Evolutionary conservation across 2,329 filamentous ascomycete genomes (phyloP).

Genomic region (Claviceps digitariae): DNA sequence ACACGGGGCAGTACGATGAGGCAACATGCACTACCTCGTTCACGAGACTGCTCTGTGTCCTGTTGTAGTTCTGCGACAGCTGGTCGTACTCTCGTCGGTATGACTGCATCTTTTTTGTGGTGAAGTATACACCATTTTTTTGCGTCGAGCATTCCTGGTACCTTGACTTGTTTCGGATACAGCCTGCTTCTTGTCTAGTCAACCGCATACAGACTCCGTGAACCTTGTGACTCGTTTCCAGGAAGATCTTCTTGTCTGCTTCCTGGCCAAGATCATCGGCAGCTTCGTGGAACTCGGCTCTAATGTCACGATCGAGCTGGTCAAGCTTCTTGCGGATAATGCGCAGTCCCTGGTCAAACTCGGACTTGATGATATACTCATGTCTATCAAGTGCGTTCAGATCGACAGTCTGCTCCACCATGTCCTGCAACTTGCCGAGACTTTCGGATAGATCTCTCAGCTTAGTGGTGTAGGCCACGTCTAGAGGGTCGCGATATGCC

Average conservation of each 20-base stretch:
- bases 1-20: conserved; percentile 83
- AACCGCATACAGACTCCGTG: conserved; percentile 95
- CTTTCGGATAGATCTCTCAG: conserved; percentile 63
- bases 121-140: conserved; percentile 98
- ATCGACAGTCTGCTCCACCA: conserved; percentile 97
- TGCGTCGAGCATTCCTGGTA: conserved; percentile 96
- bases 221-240: conserved; percentile 80
- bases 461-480: conserved; percentile 76
- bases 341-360: conserved; percentile 81
- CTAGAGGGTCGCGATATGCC: conserved; percentile 73
- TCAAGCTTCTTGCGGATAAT: conserved; percentile 89
- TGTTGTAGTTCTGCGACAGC: conserved; percentile 85
- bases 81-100: conserved; percentile 88
- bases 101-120: conserved; percentile 65
- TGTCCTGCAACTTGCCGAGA: conserved; percentile 79
- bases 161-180: conserved; percentile 78
- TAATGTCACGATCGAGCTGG: conserved; percentile 68
- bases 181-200: conserved; percentile 79
- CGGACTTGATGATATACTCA: conserved; percentile 97
- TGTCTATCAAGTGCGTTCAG: conserved; percentile 91
- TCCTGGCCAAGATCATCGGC: conserved; percentile 78
- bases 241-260: conserved; percentile 94
- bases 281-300: conserved; percentile 63
- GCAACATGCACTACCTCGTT: conserved; percentile 87
- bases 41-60: conserved; percentile 82